Evolutionary conservation across 2,329 filamentous ascomycete species (phyloP).

Genomic region (Talaromyces sp.): DNA sequence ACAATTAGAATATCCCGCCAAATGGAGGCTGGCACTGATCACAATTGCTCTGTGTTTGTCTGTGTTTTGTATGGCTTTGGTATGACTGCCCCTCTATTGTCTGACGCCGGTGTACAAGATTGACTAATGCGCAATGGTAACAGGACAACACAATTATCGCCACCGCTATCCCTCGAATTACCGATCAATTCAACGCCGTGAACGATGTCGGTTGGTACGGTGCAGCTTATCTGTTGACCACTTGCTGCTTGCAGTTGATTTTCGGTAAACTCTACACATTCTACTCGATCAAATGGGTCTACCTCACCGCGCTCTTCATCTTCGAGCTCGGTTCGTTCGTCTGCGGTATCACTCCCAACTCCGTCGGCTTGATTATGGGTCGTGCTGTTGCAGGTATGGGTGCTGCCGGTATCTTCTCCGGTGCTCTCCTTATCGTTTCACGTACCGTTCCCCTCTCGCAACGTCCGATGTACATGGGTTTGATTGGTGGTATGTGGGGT

Average conservation of each 20-base stretch:
- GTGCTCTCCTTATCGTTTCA: constrained; percentile 41
- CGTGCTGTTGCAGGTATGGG: constrained; percentile 45
- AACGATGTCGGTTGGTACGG: constrained; percentile 35
- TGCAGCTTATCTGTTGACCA: constrained; percentile 46
- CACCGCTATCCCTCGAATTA: constrained; percentile 51
- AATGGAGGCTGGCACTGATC: constrained; percentile 36
- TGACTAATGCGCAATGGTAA: constrained; percentile 17
- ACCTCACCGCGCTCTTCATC: constrained; percentile 39
- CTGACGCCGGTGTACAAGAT: neutral
- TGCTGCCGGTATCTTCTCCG: constrained; percentile 40
- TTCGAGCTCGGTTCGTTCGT: constrained; percentile 46
- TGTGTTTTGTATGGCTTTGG: constrained; percentile 42
- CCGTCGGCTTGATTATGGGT: constrained; percentile 41
- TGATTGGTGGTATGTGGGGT: constrained; percentile 45
- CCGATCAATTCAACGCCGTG: constrained; percentile 49
- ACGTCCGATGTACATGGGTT: constrained; percentile 42
- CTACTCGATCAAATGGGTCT: constrained; percentile 46
- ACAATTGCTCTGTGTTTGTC: constrained; percentile 39
- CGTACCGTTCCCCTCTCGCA: constrained; percentile 42
- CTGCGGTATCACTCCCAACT: constrained; percentile 40
- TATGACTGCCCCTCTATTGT: constrained; percentile 19
- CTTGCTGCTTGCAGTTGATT: constrained; percentile 42
- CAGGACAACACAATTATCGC: constrained; percentile 47
- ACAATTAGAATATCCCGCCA: constrained; percentile 34
- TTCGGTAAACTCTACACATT: constrained; percentile 48